Evolutionary conservation across 140 eudicot genomes (phyloP), one percentile per base, ranked within the genome.

Genomic region (Senecio squalidus): DNA sequence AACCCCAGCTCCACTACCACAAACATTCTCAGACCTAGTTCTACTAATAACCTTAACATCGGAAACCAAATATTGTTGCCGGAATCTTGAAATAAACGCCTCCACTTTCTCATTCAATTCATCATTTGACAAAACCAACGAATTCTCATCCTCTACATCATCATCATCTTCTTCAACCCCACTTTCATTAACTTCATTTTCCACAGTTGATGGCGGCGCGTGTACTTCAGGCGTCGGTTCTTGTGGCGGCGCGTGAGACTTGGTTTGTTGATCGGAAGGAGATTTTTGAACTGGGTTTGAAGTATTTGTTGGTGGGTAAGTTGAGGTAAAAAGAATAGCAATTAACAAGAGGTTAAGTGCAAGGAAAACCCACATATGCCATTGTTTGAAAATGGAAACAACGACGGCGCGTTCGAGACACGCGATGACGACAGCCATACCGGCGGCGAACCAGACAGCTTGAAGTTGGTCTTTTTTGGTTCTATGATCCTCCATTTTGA

Each of bases 1-100:
- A 47, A 69, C 58, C 29, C 28, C 72, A 51, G 29, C 16, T 34
- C 26, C 21, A 36, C 56, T 57, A 53, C 64, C 77, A 55, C 53
- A 55, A 65, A 71, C 77, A 55, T 48, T 62, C 15, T 55, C 67
- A 8, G 69, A 73, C 5, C 75, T 50, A 55, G 64, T 70, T 36
- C 65, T 64, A 4, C 60, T 55, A 36, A 75, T 56, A 60, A 64
- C 73, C 39, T 72, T 77, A 70, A 70, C 71, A 23, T 84, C 94
- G 11, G 82, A 81, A 23, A 84, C 82, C 80, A 88, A 78, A 74
- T 88, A 68, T 24, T 80, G 82, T 65, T 82, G 89, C 72, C 95
- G 76, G 66, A 89, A 89, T 81, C 77, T 89, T 0, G 93, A 81
- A 72, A 89, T 89, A 58, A 89, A 89, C 11, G 91, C 95, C 74